Evolutionary conservation across 2,329 filamentous ascomycete genomes (phyloP).

Genomic region (Dactylellina sp.): DNA sequence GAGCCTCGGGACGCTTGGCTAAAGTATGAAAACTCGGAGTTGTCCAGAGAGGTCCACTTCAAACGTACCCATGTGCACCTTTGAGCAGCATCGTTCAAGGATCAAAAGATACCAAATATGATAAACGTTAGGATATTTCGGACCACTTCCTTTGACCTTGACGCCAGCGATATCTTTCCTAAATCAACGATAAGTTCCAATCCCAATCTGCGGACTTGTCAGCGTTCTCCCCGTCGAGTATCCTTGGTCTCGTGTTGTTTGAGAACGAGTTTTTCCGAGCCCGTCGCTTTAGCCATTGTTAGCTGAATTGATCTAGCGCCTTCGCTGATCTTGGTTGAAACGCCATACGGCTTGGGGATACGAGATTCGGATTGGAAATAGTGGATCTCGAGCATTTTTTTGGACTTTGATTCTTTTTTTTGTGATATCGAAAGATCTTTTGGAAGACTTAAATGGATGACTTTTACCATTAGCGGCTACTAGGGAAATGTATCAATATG

Average conservation of each 20-base stretch:
- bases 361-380: slow-evolving; percentile 21
- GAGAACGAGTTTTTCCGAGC: slow-evolving; percentile 57
- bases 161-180: slow-evolving; percentile 32
- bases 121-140: slow-evolving; percentile 39
- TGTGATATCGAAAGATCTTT: slow-evolving; percentile 20
- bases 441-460: slow-evolving; percentile 1
- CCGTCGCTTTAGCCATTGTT: slow-evolving; percentile 45
- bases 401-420: too few relatives aligned
- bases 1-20: too few relatives aligned
- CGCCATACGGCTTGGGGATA: slow-evolving; percentile 45
- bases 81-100: slow-evolving; percentile 11
- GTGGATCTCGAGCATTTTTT: slow-evolving; percentile 23
- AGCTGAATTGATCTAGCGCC: slow-evolving; percentile 34
- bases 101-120: slow-evolving; percentile 20
- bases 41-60: slow-evolving; percentile 3
- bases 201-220: slow-evolving; percentile 52
- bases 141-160: slow-evolving; percentile 18
- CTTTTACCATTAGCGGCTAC: not conserved
- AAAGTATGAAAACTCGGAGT: slow-evolving; percentile 1
- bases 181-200: slow-evolving; percentile 9
- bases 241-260: slow-evolving; percentile 51
- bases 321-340: slow-evolving; percentile 48
- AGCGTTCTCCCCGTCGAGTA: slow-evolving; percentile 44
- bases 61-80: slow-evolving; percentile 37
- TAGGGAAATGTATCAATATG: slow-evolving; percentile 9